Evolutionary conservation across 140 eudicot species (phyloP).

Genomic region (Artemisia princeps): DNA sequence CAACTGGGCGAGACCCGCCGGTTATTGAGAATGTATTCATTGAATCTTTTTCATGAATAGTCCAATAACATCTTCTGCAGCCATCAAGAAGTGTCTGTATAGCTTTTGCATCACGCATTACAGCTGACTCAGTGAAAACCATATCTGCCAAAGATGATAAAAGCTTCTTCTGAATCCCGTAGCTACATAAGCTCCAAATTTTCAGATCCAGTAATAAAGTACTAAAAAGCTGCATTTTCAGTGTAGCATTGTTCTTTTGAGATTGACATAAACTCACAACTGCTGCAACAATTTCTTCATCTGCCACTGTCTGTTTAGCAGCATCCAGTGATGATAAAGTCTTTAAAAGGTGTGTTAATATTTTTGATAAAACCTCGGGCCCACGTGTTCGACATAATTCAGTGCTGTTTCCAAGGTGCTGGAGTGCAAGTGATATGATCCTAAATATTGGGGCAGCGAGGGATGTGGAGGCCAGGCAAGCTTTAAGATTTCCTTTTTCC

Average conservation of each 20-base stretch:
- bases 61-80: constrained; percentile 91
- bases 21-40: constrained; percentile 54
- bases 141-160: constrained; percentile 90
- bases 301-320: constrained; percentile 55
- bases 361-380: constrained; percentile 83
- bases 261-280: constrained; percentile 83
- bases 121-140: constrained; percentile 81
- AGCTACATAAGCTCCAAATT: constrained; percentile 94
- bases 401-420: constrained; percentile 79
- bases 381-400: constrained; percentile 75
- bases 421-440: constrained; percentile 70
- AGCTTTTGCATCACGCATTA: constrained; percentile 92
- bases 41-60: constrained; percentile 70
- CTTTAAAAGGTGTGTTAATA: constrained; percentile 68
- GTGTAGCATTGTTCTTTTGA: constrained; percentile 60
- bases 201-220: constrained; percentile 72
- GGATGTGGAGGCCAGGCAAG: constrained; percentile 54
- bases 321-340: constrained; percentile 65
- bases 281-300: constrained; percentile 93
- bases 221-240: constrained; percentile 83
- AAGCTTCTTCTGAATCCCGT: constrained; percentile 93
- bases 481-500: constrained; percentile 49
- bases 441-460: constrained; percentile 91
- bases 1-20: constrained; percentile 57
- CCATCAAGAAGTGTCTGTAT: constrained; percentile 94